Evolutionary conservation across 2,329 filamentous ascomycete genomes (phyloP).

Genomic region (Colletotrichum sp.): DNA sequence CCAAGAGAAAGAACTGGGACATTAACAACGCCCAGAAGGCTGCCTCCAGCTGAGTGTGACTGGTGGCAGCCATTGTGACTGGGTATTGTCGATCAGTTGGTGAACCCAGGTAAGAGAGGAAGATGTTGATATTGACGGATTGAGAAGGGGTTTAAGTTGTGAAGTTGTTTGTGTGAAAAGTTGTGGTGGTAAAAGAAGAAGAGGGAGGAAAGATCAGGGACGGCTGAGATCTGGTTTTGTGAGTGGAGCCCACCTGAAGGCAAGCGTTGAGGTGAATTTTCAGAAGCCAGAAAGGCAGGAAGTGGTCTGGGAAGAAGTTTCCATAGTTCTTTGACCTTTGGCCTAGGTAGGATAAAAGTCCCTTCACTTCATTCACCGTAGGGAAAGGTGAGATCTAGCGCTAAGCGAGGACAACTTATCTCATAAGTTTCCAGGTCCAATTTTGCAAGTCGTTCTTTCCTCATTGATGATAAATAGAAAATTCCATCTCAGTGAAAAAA

Average conservation of each 20-base stretch:
- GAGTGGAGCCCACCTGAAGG: background rate
- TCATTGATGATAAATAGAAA: background rate
- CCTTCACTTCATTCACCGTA: background rate
- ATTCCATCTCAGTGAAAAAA: no score
- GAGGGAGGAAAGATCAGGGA: background rate
- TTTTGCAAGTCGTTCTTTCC: background rate
- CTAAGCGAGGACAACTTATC: background rate
- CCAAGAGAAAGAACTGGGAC: background rate
- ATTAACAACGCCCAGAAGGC: background rate
- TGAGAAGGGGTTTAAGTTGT: background rate
- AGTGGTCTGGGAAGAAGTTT: background rate
- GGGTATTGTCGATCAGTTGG: background rate
- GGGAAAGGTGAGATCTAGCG: background rate
- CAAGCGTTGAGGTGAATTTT: background rate
- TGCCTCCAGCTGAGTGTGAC: background rate
- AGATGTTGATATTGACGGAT: background rate
- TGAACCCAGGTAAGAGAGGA: background rate
- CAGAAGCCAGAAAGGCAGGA: background rate
- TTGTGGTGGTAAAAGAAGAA: background rate
- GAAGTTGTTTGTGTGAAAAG: background rate
- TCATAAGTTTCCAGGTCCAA: background rate
- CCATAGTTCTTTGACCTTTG: background rate
- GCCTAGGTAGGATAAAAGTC: background rate
- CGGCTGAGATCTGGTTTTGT: background rate
- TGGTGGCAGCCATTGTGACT: background rate